Base-by-base conservation (phyloP, 176 grass and related monocot species). In the Luzula sylvatica region DNA sequence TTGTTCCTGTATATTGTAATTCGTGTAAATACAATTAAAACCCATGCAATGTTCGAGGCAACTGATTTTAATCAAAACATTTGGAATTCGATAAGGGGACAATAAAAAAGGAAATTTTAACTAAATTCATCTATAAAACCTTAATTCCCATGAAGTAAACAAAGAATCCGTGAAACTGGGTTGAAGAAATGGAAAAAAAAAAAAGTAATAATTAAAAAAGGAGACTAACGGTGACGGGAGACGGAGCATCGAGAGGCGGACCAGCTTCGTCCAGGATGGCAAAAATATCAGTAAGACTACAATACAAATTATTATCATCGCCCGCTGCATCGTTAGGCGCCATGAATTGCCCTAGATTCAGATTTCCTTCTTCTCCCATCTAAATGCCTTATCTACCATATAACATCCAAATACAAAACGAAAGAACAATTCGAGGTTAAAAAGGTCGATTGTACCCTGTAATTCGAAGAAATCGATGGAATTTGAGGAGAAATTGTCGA, bases 351-450 rank as follows among this genome's bases (percentile, higher is more conserved):
- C 25, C 43, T 15, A 64, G 60, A 64, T 64, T 64, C 24, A 49
- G 60, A 64, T 64, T 50, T 49, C 16, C 43, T 48, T 64, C 25
- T 14, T 64, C 11, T 5, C 43, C 60, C 60, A 64, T 64, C 15
- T 11, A 35, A 35, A 35, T 7, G 9, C 5, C 30, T 35, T 7
- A 1, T 35, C 5, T 9, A 35, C 5, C 11, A 42, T n/a, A 38
- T 21, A 64, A 15, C 60, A 64, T 49, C 25, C 15, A 24, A 24
- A 46, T 18, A 46, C 1, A 46, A 14, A 1, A 17, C 24, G 1
- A 23, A 8, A 25, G 8, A 30, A 39, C 27, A 18, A 39, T 27
- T 27, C 23, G 1, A 47, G 20, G 8, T 40, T 12, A 26, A 50
- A 30, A 17, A n/a, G n/a, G n/a, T n/a, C n/a, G n/a, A n/a, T n/a